Base-by-base conservation (phyloP, 106 monocot genomes). In the Dendrobium officinale region DNA sequence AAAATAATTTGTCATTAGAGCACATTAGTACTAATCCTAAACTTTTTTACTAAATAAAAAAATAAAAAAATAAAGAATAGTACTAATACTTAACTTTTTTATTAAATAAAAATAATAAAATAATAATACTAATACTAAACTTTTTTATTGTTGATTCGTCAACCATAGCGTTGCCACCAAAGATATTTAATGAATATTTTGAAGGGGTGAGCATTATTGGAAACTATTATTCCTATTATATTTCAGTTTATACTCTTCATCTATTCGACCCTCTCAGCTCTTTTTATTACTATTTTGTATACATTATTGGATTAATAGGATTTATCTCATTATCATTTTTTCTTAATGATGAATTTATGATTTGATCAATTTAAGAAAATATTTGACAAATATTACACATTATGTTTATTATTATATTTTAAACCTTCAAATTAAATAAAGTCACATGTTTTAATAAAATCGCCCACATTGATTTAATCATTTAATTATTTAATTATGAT, bases 121-220 rank as follows among this genome's bases (percentile, higher is more conserved):
- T 26, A 26, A 26, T 27, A 27, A 0, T 27, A 27, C 27, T 27
- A 27, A 27, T 27, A 27, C 20, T 37, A 37, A 55, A 49, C 54
- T 11, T 80, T 80, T 73, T 72, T 29, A 73, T 73, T 67, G 68
- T 33, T 11, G 67, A 80, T 80, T 43, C 79, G 22, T 45, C 70
- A 27, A 80, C 48, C 0, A 67, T 70, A 80, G 44, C 47, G 2
- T 48, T 80, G 1, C n/a, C 43, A 16, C 79, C 79, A 9, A 80
- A 80, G 47, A 40, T 45, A 70, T 80, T 68, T 80, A 80, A 47
- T 19, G 24, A 80, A 26, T 68, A 80, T 48, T 68, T 68, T 17
- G 42, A 42, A 15, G 66, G 33, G 18, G 42, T 64, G 64, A 37
- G 42, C 1, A 27, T 66, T 66, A 37, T 42, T 9, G 20, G 11